Evolutionary conservation across 495 filamentous ascomycete genomes (phyloP), one percentile per base, ranked within the genome.

Genomic region (Penicillium dipodomyicola): DNA sequence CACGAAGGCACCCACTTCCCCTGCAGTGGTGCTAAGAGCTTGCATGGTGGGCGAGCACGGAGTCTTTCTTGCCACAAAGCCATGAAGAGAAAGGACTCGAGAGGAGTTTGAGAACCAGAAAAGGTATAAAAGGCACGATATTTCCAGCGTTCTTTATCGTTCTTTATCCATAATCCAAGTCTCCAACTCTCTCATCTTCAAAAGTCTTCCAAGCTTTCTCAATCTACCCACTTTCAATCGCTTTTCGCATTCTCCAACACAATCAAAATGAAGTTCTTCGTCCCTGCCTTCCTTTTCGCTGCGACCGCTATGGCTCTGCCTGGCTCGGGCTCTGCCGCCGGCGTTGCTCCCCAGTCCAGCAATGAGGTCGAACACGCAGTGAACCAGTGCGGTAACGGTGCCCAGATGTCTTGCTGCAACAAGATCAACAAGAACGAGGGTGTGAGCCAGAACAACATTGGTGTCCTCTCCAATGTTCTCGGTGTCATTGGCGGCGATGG

Each of bases 391-490:
- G 76, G 72, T 33, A 62, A 66, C 14, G 67, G 71, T 55, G 71
- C 75, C 59, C 48, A 77, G 56, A 67, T 78, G 57, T 60, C 65
- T 50, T 77, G 77, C 68, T 74, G 72, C 42, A 73, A 76, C 54
- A 73, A 75, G 47, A 48, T 63, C 41, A 61, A 54, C 61, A 65
- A 73, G 58, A 67, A 68, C 14, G 63, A 67, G 22, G 70, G 72
- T 47, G 49, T 65, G 44, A 63, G 14, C 58, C 65, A 59, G 52
- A 48, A 43, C 49, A 62, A 61, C 54, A 44, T 52, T 42, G 67
- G 67, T 47, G 61, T 62, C 19, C 55, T 71, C 22, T 35, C 42
- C 29, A 60, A 46, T 40, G 67, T 67, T 14, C 58, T 70, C 40
- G 63, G 60, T 52, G 56, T 59, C 35, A 57, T 62, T 39, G 65